phyloP scores from a whole-genome alignment of 257 asterid genomes.

The Solanum boliviense region DNA sequence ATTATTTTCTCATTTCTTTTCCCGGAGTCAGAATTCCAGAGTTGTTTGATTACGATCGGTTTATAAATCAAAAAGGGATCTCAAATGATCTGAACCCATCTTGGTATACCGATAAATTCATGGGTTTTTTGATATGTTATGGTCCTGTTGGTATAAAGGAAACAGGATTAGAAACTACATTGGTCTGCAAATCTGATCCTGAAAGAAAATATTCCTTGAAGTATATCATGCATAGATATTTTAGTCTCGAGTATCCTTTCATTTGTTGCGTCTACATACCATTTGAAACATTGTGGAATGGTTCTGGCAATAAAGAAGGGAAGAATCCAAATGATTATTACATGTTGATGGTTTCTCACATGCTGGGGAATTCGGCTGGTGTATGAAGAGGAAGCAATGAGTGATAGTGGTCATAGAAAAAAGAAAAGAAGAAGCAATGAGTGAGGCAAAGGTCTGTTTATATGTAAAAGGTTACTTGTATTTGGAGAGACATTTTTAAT shows the following conservation, averaged over 20 bases:
- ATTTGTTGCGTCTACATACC: not conserved
- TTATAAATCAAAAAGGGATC: not conserved
- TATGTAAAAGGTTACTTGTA: too few species aligned
- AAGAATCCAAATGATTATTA: too few species aligned
- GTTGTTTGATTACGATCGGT: not conserved
- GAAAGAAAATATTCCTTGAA: not conserved
- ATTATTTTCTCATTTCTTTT: not conserved
- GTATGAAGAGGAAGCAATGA: too few species aligned
- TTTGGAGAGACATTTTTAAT: too few species aligned
- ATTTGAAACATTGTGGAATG: not conserved
- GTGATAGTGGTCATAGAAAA: too few species aligned
- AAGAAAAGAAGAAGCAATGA: too few species aligned
- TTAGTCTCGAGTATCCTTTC: accelerated
- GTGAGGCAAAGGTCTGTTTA: too few species aligned
- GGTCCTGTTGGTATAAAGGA: accelerated
- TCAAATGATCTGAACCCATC: not conserved
- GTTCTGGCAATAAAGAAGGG: too few species aligned
- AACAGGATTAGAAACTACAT: too few species aligned
- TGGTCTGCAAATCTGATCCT: not conserved
- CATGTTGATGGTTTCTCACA: too few species aligned
- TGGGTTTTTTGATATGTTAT: not conserved
- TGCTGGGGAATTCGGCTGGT: too few species aligned
- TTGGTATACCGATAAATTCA: not conserved
- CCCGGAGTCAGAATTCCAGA: not conserved
- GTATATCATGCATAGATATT: accelerated